Conservation (phyloP, 2,329 filamentous ascomycete species). For the Macroventuria anomochaeta region DNA sequence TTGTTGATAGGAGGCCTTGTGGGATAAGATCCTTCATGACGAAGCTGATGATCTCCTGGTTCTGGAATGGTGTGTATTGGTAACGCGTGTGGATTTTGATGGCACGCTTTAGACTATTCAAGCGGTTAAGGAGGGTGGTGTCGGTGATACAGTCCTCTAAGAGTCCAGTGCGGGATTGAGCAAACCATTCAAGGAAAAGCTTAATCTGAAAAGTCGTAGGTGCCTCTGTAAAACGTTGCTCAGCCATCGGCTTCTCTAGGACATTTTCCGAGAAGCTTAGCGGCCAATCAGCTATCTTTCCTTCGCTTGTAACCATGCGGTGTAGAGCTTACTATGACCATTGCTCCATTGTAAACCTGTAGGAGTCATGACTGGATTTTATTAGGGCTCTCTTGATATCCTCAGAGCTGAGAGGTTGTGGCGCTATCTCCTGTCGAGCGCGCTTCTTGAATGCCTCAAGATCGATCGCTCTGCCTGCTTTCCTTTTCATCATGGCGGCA, state of each 20-base stretch:
- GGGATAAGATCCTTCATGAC: neutral
- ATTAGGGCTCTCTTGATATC: neutral
- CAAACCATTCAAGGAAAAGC: slow-evolving; percentile 16
- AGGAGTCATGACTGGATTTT: neutral
- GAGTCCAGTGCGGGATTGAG: slow-evolving; percentile 3
- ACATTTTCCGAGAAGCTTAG: neutral
- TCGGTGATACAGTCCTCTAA: slow-evolving; percentile 19
- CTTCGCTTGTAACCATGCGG: too few species aligned
- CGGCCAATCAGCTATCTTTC: neutral
- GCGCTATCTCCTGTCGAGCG: neutral
- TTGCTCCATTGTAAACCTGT: neutral
- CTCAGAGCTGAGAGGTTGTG: neutral
- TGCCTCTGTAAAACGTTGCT: neutral
- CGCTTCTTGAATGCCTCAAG: neutral
- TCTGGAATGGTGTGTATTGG: too few species aligned
- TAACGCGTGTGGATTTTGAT: slow-evolving; percentile 12
- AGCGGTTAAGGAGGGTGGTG: slow-evolving; percentile 7
- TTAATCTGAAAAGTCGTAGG: neutral
- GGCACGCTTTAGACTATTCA: slow-evolving; percentile 12
- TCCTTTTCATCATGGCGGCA: neutral
- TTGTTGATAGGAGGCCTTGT: neutral
- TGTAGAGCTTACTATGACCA: too few species aligned
- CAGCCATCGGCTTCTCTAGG: neutral
- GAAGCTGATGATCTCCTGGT: slow-evolving; percentile 4
- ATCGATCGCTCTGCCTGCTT: neutral